phyloP scores from a whole-genome alignment of 768 basidiomycete genomes.

The Boletellus sp. region DNA sequence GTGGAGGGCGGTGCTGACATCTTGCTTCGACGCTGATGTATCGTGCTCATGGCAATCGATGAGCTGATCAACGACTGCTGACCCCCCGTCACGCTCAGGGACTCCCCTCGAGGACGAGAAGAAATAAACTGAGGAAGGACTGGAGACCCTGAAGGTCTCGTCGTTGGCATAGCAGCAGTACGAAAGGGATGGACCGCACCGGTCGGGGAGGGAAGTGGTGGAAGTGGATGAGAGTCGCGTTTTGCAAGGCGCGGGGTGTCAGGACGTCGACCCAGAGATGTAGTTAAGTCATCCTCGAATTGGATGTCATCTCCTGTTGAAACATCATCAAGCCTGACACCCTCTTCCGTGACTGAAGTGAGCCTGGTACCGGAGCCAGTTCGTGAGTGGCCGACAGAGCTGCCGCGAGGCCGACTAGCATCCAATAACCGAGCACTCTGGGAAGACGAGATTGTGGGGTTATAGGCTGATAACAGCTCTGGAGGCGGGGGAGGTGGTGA shows the following conservation, averaged over 20 bases:
- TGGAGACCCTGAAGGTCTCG: slow-evolving; percentile 48
- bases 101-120: slow-evolving; percentile 53
- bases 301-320: slow-evolving; percentile 24
- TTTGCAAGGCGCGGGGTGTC: slow-evolving; percentile 43
- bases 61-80: slow-evolving; percentile 51
- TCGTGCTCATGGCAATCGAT: slow-evolving; percentile 59
- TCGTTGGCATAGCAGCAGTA: slow-evolving; percentile 20
- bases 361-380: slow-evolving; percentile 56
- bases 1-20: slow-evolving; percentile 54
- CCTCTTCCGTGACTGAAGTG: slow-evolving; percentile 62
- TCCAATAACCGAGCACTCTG: slow-evolving; percentile 34
- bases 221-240: slow-evolving; percentile 62
- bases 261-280: slow-evolving; percentile 31
- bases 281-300: slow-evolving; percentile 30
- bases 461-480: slow-evolving; percentile 25
- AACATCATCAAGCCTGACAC: slow-evolving; percentile 36
- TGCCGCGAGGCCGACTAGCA: slow-evolving; percentile 42
- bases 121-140: slow-evolving; percentile 36
- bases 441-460: slow-evolving; percentile 30
- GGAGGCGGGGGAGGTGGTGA: slow-evolving; percentile 60
- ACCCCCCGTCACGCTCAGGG: slow-evolving; percentile 38
- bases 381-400: slow-evolving; percentile 50
- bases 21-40: slow-evolving; percentile 65
- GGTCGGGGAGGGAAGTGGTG: slow-evolving; percentile 57
- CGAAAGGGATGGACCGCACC: slow-evolving; percentile 27